Conservation (phyloP, 75 land plant genomes). For the Ceratopteris richardii region DNA sequence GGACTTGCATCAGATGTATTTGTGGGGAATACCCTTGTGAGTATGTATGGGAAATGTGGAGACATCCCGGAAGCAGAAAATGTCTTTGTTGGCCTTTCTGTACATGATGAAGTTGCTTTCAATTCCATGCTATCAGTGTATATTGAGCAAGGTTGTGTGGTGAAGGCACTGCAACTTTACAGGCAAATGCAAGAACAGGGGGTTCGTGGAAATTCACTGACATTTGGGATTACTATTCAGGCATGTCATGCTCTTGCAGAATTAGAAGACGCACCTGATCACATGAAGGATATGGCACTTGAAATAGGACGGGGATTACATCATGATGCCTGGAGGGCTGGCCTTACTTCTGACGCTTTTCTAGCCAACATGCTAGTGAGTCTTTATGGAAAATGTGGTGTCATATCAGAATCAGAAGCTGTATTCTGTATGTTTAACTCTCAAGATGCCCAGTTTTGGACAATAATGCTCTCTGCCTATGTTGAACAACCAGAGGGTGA, state of each 20-base stretch:
- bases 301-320: slow-evolving; percentile 1
- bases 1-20: slow-evolving; percentile 23
- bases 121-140: slow-evolving; percentile 24
- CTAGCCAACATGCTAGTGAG: slow-evolving; percentile 34
- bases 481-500: slow-evolving; percentile 20
- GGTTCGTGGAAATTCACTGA: neutral
- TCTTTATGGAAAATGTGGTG: slow-evolving; percentile 31
- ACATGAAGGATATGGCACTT: neutral
- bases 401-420: slow-evolving; percentile 3
- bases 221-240: slow-evolving; percentile 2
- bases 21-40: slow-evolving; percentile 40
- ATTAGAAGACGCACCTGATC: neutral
- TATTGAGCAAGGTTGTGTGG: slow-evolving; percentile 8
- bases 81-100: slow-evolving; percentile 26
- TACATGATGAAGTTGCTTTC: slow-evolving; percentile 49
- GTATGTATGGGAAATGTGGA: slow-evolving; percentile 61
- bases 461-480: slow-evolving; percentile 29
- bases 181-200: slow-evolving; percentile 6
- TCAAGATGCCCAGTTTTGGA: slow-evolving; percentile 39
- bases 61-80: slow-evolving; percentile 29
- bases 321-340: slow-evolving; percentile 12
- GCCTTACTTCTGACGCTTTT: slow-evolving; percentile 28
- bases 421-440: slow-evolving; percentile 35
- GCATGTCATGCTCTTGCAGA: slow-evolving; percentile 4
- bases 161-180: slow-evolving; percentile 6